These are phyloP conservation scores for Alternaria atra DNA, from an alignment of 2,329 filamentous ascomycete genomes.

Conservation along the genomic window DNA sequence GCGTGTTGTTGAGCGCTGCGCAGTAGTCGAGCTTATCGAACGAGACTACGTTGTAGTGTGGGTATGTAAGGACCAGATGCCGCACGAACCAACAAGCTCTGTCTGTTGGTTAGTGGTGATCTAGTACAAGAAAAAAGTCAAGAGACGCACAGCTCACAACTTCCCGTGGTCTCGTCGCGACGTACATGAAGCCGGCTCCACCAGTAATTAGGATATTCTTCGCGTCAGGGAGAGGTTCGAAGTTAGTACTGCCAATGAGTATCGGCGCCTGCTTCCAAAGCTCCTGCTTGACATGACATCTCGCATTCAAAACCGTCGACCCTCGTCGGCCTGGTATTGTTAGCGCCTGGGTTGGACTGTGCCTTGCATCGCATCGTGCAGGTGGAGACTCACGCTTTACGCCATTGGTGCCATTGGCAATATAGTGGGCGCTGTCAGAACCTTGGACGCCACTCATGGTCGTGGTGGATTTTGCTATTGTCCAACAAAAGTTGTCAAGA, in stretches of 20 bases:
- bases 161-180: constrained; percentile 14
- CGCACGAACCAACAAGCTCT: constrained; percentile 86
- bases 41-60: constrained; percentile 79
- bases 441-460: constrained; percentile 42
- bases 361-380: constrained; percentile 9
- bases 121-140: background rate
- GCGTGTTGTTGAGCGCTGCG: constrained; percentile 80
- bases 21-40: constrained; percentile 89
- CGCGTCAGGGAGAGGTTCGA: constrained; percentile 72
- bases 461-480: background rate
- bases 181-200: constrained; percentile 86
- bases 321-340: constrained; percentile 39
- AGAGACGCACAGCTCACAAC: constrained; percentile 14
- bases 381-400: constrained; percentile 38
- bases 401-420: constrained; percentile 26
- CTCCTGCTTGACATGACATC: constrained; percentile 63
- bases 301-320: constrained; percentile 54
- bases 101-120: constrained; percentile 25
- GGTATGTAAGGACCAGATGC: constrained; percentile 78
- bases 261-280: constrained; percentile 77
- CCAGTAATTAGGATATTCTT: constrained; percentile 86
- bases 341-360: constrained; percentile 14
- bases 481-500: background rate
- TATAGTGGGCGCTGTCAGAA: constrained; percentile 25
- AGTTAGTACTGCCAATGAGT: constrained; percentile 74